Evolutionary conservation across 495 filamentous ascomycete species (phyloP), one percentile per base, ranked within the genome.

Genomic region (Penicillium canariense): DNA sequence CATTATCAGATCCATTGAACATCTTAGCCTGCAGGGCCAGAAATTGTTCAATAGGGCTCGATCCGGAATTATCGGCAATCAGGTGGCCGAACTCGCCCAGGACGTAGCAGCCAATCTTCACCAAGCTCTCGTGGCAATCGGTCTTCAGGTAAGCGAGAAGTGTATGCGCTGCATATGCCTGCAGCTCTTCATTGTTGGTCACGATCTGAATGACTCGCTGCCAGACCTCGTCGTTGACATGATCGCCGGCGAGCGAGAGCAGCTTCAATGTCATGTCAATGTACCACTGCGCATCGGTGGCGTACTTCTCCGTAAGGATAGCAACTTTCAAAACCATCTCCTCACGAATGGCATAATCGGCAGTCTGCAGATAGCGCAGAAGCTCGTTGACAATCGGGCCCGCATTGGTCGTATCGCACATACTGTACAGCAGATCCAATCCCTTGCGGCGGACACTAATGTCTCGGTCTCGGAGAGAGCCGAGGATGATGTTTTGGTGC

Each of bases 261-360:
- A 99, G 82, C 47, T 93, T 88, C 58, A 99, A 75, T 4, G 94
- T 96, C 54, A 97, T 96, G 66, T 99, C 91, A 52, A 99, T 95
- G 73, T 99, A 99, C 95, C 95, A 99, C 68, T 96, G 91, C 14
- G 96, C 88, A 66, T 99, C 92, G 0, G 92, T 96, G 20, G 95
- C 95, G 65, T 97, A 99, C 68, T 97, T 97, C 69, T 99, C 95
- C 2, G 95, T 96, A 50, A 99, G 68, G 61, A 99, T 97, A 30
- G 95, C 95, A 65, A 99, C 95, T 74, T 99, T 99, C 48, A 99
- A 74, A 8, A 97, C 95, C 95, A 99, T 97, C 69, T 99, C 95
- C 71, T 99, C 95, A 47, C 95, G 82, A 58, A 99, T 96, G 2
- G 91, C 91, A 69, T 96, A 98, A 68, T 99, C 95, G 10, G 95